phyloP scores from a whole-genome alignment of 225 moss, liverwort and hornwort species.

The Marchantia polymorpha region DNA sequence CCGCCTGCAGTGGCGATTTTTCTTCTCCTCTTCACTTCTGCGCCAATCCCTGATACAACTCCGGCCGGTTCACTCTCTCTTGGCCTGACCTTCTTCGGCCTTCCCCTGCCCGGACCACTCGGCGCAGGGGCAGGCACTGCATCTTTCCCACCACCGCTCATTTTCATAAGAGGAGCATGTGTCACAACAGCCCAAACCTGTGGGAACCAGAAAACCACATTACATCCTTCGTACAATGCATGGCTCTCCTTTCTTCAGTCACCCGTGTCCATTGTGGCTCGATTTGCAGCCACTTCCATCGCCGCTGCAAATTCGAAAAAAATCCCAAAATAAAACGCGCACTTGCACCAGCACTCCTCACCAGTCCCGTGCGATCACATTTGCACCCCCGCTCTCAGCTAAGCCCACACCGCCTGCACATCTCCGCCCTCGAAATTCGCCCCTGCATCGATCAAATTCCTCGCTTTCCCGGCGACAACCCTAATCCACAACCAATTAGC shows the following conservation, averaged over 20 bases:
- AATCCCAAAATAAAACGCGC: not conserved
- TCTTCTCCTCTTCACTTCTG: slow-evolving; percentile 13
- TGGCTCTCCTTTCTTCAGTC: not conserved
- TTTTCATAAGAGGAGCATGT: not conserved
- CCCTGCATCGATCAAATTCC: not conserved
- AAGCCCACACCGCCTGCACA: not conserved
- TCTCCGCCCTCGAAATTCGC: not conserved
- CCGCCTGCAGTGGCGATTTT: not conserved
- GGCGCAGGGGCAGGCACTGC: not conserved
- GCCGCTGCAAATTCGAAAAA: not conserved
- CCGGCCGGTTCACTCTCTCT: slow-evolving; percentile 22
- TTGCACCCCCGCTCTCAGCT: not conserved
- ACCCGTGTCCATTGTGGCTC: not conserved
- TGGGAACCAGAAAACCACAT: not conserved
- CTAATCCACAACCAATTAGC: no score
- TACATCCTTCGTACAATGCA: not conserved
- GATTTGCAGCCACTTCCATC: not conserved
- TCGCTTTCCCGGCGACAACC: no score
- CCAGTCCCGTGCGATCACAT: not conserved
- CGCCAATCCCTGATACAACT: slow-evolving; percentile 6
- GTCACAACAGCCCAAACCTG: not conserved
- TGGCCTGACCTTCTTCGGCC: slow-evolving; percentile 37
- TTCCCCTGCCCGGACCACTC: slow-evolving; percentile 31
- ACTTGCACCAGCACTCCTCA: not conserved
- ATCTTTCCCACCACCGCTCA: slow-evolving; percentile 19